Evolutionary conservation across 768 basidiomycete species (phyloP).

Genomic region (Pisolithus albus): DNA sequence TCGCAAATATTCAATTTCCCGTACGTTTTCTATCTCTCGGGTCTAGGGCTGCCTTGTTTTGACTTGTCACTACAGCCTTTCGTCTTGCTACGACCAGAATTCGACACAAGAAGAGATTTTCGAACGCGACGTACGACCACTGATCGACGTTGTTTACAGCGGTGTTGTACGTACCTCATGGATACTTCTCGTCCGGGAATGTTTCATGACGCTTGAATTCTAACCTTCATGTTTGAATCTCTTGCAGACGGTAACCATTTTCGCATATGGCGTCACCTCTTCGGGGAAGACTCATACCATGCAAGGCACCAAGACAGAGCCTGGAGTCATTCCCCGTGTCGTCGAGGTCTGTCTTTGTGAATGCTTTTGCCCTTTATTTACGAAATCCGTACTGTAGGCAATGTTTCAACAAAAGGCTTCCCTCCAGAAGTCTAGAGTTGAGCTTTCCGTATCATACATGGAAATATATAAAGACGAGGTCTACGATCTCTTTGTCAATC

Average conservation of each 20-base stretch:
- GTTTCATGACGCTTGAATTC: neutral
- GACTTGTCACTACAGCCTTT: constrained; percentile 40
- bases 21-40: constrained; percentile 33
- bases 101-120: constrained; percentile 78
- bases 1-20: constrained; percentile 74
- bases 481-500: constrained; percentile 73
- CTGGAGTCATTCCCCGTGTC: constrained; percentile 82
- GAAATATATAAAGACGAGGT: constrained; percentile 92
- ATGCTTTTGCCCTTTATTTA: neutral
- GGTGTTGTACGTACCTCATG: constrained; percentile 52
- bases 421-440: constrained; percentile 36
- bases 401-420: constrained; percentile 48
- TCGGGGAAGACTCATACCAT: constrained; percentile 92
- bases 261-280: constrained; percentile 87
- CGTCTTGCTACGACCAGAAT: constrained; percentile 66
- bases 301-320: constrained; percentile 68
- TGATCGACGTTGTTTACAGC: constrained; percentile 70
- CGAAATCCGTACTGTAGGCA: constrained; percentile 29
- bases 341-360: constrained; percentile 47
- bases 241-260: constrained; percentile 72
- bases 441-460: constrained; percentile 66
- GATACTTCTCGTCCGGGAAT: neutral
- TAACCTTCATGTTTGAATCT: neutral
- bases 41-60: constrained; percentile 2
- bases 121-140: constrained; percentile 62